Conservation (phyloP, 2,329 filamentous ascomycete species). For the Phyllosticta ampelicida region DNA sequence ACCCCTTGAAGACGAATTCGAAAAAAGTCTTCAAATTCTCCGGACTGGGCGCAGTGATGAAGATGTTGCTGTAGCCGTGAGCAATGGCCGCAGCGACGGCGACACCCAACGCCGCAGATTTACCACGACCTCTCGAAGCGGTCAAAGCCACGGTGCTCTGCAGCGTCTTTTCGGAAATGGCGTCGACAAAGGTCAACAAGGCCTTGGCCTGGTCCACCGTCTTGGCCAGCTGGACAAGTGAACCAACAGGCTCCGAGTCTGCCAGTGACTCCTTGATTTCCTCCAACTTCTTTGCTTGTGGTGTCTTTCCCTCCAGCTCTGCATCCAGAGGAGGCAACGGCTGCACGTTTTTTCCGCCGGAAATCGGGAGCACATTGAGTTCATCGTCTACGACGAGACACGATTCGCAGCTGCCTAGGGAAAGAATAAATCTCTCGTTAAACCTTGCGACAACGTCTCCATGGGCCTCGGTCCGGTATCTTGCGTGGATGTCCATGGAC, state of each 20-base stretch:
- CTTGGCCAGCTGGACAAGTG: slow-evolving; percentile 71
- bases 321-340: slow-evolving; percentile 65
- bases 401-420: slow-evolving; percentile 85
- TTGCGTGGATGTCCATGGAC: slow-evolving; percentile 94
- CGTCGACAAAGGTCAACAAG: slow-evolving; percentile 90
- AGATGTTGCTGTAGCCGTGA: slow-evolving; percentile 97
- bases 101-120: slow-evolving; percentile 90
- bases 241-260: slow-evolving; percentile 77
- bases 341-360: slow-evolving; percentile 82
- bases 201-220: slow-evolving; percentile 96
- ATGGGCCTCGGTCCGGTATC: slow-evolving; percentile 93
- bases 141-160: slow-evolving; percentile 89
- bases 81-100: slow-evolving; percentile 89
- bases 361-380: slow-evolving; percentile 93
- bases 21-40: slow-evolving; percentile 98
- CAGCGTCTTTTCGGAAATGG: slow-evolving; percentile 90
- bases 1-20: slow-evolving; percentile 97
- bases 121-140: slow-evolving; percentile 87
- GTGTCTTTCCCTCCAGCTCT: slow-evolving; percentile 60
- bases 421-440: slow-evolving; percentile 95
- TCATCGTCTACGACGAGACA: slow-evolving; percentile 97
- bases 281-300: slow-evolving; percentile 64
- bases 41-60: slow-evolving; percentile 93
- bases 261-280: slow-evolving; percentile 77
- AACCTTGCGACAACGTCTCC: slow-evolving; percentile 90